Percentiles rank a stretch among this genome's conserved stretches.
These are phyloP conservation scores for Condylostoma magnum DNA, from an alignment of 169 alveolate genomes.

Conservation along the genomic window DNA sequence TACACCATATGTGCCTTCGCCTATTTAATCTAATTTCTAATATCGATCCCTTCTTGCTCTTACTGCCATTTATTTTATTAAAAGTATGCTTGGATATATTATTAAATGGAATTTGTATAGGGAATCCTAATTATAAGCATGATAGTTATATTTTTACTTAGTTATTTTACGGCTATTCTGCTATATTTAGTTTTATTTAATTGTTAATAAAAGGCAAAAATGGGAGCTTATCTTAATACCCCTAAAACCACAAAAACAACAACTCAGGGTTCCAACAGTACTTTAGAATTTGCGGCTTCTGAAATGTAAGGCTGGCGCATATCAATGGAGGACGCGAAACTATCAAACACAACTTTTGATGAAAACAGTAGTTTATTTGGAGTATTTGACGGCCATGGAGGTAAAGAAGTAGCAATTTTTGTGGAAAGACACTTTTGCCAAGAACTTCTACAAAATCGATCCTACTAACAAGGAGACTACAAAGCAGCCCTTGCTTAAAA, in stretches of 20 bases:
- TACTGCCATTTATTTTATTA: constrained; percentile 17
- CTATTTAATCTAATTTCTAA: constrained; percentile 95
- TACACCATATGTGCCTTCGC: constrained; percentile 99
- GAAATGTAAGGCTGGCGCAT: constrained; percentile 61
- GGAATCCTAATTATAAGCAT: too few relatives aligned
- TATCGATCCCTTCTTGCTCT: constrained; percentile 78
- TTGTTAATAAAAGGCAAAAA: neutral
- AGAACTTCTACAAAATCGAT: constrained; percentile 12
- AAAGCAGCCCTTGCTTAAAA: constrained; percentile 51
- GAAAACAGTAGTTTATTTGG: constrained; percentile 52
- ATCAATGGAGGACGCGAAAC: constrained; percentile 59
- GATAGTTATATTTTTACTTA: too few relatives aligned
- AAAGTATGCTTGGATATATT: too few relatives aligned
- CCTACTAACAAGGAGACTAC: constrained; percentile 40
- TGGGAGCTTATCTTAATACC: constrained; percentile 3
- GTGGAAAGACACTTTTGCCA: constrained; percentile 49
- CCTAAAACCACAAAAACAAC: neutral
- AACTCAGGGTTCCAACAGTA: neutral
- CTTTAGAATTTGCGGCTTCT: constrained; percentile 10
- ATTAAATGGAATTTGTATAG: too few relatives aligned
- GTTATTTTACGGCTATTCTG: too few relatives aligned
- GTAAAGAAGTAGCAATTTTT: constrained; percentile 77
- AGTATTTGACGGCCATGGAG: constrained; percentile 88
- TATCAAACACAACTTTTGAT: constrained; percentile 33
- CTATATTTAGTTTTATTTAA: too few relatives aligned